A percentile compares a stretch with the other conserved stretches of the same genome.
Conservation (phyloP, 129 eudicot species). For the Pulicaria dysenterica region DNA sequence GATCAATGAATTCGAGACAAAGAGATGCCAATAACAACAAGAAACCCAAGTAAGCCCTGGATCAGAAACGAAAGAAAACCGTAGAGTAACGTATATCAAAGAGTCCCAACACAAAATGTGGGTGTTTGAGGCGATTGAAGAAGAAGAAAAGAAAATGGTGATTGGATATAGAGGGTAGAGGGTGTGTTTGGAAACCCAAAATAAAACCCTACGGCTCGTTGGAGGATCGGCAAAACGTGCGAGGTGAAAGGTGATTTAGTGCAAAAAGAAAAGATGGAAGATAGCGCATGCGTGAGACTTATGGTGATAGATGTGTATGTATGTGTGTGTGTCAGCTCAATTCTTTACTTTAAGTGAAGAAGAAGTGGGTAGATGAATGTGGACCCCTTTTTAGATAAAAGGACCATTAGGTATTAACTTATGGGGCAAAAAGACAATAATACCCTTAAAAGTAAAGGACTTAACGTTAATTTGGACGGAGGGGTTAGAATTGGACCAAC, state of each 20-base stretch:
- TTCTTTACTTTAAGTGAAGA: no score
- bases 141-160: neutral
- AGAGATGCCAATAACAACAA: constrained; percentile 2
- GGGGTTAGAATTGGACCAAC: no score
- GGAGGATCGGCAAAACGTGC: constrained; percentile 27
- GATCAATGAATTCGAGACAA: constrained; percentile 15
- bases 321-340: no score
- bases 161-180: constrained; percentile 14
- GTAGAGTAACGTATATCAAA: constrained; percentile 16
- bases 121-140: no score
- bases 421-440: no score
- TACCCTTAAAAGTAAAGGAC: no score
- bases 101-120: constrained; percentile 37
- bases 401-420: no score
- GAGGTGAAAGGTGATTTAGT: neutral
- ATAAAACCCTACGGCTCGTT: constrained; percentile 35
- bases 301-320: neutral
- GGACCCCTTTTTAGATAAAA: no score
- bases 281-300: constrained; percentile 22
- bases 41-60: constrained; percentile 25
- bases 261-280: constrained; percentile 10
- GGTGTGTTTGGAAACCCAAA: constrained; percentile 46
- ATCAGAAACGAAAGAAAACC: constrained; percentile 21
- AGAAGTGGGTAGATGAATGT: no score
- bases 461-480: no score